phyloP scores from a whole-genome alignment of 2,329 filamentous ascomycete genomes.

The Fusarium veterinarium region DNA sequence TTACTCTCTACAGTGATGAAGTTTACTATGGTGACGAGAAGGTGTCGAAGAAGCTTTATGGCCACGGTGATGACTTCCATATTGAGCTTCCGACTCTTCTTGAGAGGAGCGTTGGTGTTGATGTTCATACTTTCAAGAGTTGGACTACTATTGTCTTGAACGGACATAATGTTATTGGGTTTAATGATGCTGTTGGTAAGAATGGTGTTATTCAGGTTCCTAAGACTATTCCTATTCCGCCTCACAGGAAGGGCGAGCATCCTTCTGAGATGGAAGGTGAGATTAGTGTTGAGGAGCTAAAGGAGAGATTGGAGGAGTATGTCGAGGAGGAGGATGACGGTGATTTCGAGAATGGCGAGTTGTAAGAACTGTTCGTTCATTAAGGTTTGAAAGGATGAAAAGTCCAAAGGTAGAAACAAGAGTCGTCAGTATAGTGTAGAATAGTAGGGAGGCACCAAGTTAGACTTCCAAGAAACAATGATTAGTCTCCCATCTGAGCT shows the following conservation, averaged over 20 bases:
- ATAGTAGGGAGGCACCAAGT: rapidly evolving
- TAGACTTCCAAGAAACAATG: background rate
- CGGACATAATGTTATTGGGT: slow-evolving; percentile 71
- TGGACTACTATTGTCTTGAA: slow-evolving; percentile 81
- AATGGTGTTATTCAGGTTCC: slow-evolving; percentile 89
- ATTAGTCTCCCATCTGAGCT: background rate
- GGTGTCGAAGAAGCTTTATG: slow-evolving; percentile 41
- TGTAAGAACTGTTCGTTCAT: background rate
- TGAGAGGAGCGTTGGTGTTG: slow-evolving; percentile 73
- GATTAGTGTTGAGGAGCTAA: slow-evolving; percentile 47
- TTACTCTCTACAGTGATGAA: slow-evolving; percentile 85
- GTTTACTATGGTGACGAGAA: slow-evolving; percentile 67
- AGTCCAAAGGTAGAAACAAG: rapidly evolving
- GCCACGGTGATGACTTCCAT: slow-evolving; percentile 54
- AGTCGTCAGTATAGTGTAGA: background rate
- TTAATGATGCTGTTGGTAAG: slow-evolving; percentile 77
- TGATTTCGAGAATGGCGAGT: slow-evolving; percentile 21
- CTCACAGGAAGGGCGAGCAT: slow-evolving; percentile 57
- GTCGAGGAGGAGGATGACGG: slow-evolving; percentile 24
- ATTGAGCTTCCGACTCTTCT: slow-evolving; percentile 81
- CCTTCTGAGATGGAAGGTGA: slow-evolving; percentile 20
- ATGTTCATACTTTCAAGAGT: slow-evolving; percentile 75
- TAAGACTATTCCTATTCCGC: slow-evolving; percentile 79
- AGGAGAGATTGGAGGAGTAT: slow-evolving; percentile 45
- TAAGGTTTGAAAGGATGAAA: background rate